Conservation (phyloP, 345 rosid genomes). For the Angophora floribunda region DNA sequence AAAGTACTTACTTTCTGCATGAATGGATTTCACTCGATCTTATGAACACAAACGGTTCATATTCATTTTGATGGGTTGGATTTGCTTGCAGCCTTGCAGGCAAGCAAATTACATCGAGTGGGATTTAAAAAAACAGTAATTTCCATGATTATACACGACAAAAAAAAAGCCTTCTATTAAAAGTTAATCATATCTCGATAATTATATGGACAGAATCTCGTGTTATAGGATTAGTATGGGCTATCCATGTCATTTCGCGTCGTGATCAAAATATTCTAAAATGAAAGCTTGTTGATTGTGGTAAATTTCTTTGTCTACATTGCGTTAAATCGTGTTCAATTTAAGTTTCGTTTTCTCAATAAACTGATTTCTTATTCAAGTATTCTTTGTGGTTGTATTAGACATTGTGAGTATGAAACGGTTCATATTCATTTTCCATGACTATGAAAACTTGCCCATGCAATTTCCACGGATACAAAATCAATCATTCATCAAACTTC, state of each 20-base stretch:
- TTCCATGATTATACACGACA: background rate
- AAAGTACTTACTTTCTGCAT: background rate
- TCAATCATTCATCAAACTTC: background rate
- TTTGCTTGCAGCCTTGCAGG: too few species aligned
- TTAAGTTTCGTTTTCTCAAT: fast-evolving
- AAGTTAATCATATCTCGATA: fast-evolving
- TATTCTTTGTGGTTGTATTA: background rate
- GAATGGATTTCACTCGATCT: background rate
- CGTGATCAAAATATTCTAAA: fast-evolving
- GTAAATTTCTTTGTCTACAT: background rate
- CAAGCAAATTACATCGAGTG: background rate
- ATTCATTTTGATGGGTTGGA: too few species aligned
- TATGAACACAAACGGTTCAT: background rate
- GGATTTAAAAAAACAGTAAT: background rate
- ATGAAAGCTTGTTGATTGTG: fast-evolving
- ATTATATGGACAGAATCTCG: fast-evolving
- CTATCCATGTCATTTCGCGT: fast-evolving
- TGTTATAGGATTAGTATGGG: background rate
- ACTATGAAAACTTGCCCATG: background rate
- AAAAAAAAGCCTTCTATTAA: background rate
- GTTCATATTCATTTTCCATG: background rate
- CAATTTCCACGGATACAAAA: background rate
- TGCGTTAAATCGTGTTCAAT: background rate
- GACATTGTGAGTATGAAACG: background rate
- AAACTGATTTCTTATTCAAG: fast-evolving